Evolutionary conservation across 2,329 filamentous ascomycete genomes (phyloP), one percentile per base, ranked within the genome.

Genomic region (Chaetomium olivaceum): DNA sequence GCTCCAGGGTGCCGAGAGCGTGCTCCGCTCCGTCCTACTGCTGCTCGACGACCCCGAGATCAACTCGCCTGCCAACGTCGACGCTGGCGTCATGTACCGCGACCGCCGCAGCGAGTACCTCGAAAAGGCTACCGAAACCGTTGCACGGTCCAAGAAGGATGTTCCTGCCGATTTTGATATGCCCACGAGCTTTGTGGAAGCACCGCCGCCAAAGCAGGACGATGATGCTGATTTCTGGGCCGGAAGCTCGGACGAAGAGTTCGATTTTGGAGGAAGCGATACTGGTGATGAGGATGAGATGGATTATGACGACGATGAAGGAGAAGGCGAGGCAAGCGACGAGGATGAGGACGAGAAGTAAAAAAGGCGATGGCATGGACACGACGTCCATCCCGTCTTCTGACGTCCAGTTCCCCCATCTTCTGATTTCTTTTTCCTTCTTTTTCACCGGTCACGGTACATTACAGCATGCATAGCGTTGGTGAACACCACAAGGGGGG

Each of bases 1-100:
- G 1, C 88, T 95, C 4, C 94, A 98, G 77, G 91, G 93, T 23
- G 94, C 96, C 57, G 95, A 98, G 80, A 96, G 93, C 2, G 93
- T 99, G 43, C 85, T 99, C 21, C 92, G 96, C 68, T 97, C 92
- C 9, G 91, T 98, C 21, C 86, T 98, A 8, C 90, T 95, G 6
- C 87, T 99, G 2, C 87, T 99, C 63, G 95, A 98, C 76, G 92
- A 97, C 73, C 92, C 94, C 16, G 94, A 99, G 78, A 92, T 96
- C 73, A 92, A 89, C 72, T 97, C 93, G 0, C 92, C 95, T 0
- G 95, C 94, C 69, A 98, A 98, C 76, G 93, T 98, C 63, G 94
- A 98, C 72, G 94, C 95, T 1, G 88, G 92, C 64, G 90, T 97
- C 27, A 86, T 93, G 81, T 89, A 96, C 73, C 89, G 94, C 67